Conservation (phyloP, 805 yeast genomes). For the Tetrapisispora namnaoensis region DNA sequence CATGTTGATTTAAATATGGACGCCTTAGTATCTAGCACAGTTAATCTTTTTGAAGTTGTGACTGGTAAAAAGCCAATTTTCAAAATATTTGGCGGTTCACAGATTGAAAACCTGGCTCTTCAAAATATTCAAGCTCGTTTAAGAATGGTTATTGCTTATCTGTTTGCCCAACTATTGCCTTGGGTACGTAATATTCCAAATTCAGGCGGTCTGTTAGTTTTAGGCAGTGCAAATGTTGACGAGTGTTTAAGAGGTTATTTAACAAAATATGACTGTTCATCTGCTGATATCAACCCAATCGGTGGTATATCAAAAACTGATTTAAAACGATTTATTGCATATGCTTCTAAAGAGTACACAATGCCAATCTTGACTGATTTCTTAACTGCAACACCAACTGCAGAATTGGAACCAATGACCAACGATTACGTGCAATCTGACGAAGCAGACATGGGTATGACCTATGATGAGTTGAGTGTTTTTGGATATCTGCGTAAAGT, state of each 20-base stretch:
- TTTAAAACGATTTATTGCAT: conserved; percentile 72
- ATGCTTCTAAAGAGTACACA: conserved; percentile 60
- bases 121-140: conserved; percentile 96
- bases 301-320: conserved; percentile 98
- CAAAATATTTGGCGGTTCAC: conserved; percentile 88
- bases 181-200: conserved; percentile 71
- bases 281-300: conserved; percentile 95
- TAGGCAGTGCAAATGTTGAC: conserved; percentile 96
- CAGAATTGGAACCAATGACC: conserved; percentile 95
- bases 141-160: conserved; percentile 87
- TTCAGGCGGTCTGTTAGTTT: conserved; percentile 68
- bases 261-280: conserved; percentile 94
- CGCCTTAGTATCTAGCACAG: conserved; percentile 60
- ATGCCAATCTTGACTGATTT: conserved; percentile 72
- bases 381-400: conserved; percentile 90
- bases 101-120: conserved; percentile 82
- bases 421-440: conserved; percentile 88
- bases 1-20: conserved; percentile 94
- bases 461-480: conserved; percentile 83
- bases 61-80: conserved; percentile 86
- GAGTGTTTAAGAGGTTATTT: conserved; percentile 92
- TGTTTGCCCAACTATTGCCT: conserved; percentile 90
- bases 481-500: conserved; percentile 89
- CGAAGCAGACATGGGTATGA: conserved; percentile 97
- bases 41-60: conserved; percentile 70